A percentile compares a stretch with the other conserved stretches of the same genome.
Evolutionary conservation across 108 stramenopile genomes (phyloP).

Genomic region (Skeletonema menzelii): DNA sequence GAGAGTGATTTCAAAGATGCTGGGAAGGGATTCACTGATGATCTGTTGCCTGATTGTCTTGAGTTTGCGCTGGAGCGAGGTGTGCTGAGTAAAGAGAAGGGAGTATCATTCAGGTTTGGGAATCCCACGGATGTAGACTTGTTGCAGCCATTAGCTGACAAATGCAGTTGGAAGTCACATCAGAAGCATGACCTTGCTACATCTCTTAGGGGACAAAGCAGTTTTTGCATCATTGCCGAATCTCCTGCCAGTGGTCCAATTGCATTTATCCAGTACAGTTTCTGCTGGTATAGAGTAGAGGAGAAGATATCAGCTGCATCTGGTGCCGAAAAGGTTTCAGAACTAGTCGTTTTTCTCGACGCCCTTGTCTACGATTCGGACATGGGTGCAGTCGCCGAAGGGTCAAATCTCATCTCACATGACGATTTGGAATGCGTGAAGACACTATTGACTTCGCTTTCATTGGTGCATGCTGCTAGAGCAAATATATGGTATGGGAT

Average conservation of each 20-base stretch:
- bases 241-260: conserved; percentile 19
- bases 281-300: conserved; percentile 52
- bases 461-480: conserved; percentile 64
- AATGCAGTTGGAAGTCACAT: conserved; percentile 28
- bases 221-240: conserved; percentile 36
- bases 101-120: conserved; percentile 31
- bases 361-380: conserved; percentile 36
- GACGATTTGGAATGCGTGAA: conserved; percentile 20
- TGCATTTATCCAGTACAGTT: conserved; percentile 46
- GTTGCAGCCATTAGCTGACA: conserved; percentile 13
- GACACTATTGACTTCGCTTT: conserved; percentile 51
- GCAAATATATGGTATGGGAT: conserved; percentile 69
- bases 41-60: conserved; percentile 28
- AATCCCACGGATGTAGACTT: conserved; percentile 13
- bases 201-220: conserved; percentile 26
- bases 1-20: conserved; percentile 44
- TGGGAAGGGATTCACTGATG: conserved; percentile 22
- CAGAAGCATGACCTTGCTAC: conserved; percentile 23
- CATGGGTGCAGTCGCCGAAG: not conserved
- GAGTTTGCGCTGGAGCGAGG: conserved; percentile 28
- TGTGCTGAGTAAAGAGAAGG: conserved; percentile 14
- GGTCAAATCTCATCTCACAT: not conserved
- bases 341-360: conserved; percentile 61
- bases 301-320: conserved; percentile 26
- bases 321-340: conserved; percentile 39